Base-by-base conservation (phyloP, 352 stramenopile species). In the Phytophthora pini region DNA sequence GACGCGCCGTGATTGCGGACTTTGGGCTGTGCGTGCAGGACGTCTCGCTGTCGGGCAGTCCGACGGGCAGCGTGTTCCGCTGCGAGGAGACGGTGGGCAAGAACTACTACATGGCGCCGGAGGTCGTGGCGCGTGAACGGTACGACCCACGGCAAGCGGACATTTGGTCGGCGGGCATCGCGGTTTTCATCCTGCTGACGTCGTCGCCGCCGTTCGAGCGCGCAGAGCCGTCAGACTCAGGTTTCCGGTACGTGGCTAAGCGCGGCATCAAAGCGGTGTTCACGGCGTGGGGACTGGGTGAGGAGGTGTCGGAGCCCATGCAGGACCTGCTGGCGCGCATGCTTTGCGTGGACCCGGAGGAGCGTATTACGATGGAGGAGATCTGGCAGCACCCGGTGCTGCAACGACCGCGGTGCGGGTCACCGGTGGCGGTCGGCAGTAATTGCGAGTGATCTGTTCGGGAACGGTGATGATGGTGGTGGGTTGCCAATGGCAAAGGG, bases 41-140 rank as follows among this genome's bases (percentile, higher is more conserved):
- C 70, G 41, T 34, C 50, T 60, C 44, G 20, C 27, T 29, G 24
- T 17, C 49, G 3, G 17, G 34, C 20, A 32, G 51, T 50, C 22
- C 34, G 29, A 40, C 45, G n/a, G 50, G 15, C 40, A 22, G 27
- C 36, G 32, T 15, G 12, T 81, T 91, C 88, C 44, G 55, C 20
- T 89, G 83, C 44, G 56, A 75, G 15, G 81, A 88, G 48, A 79
- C 65, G 45, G 84, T 91, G 72, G 97, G 97, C 40, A 98, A 99
- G 69, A 87, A 94, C 51, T 98, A 98, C 64, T 99, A 99, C 73
- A 99, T 99, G 92, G 94, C 93, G n/a, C 97, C 96, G 1, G 97
- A 99, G 77, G 87, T 98, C 46, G 83, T 95, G 34, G 68, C 70
- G 11, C 38, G 89, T 77, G 63, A 79, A 34, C 44, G 70, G 31